Conservation (phyloP, 805 yeast species). For the Myxozyma melibiosi region DNA sequence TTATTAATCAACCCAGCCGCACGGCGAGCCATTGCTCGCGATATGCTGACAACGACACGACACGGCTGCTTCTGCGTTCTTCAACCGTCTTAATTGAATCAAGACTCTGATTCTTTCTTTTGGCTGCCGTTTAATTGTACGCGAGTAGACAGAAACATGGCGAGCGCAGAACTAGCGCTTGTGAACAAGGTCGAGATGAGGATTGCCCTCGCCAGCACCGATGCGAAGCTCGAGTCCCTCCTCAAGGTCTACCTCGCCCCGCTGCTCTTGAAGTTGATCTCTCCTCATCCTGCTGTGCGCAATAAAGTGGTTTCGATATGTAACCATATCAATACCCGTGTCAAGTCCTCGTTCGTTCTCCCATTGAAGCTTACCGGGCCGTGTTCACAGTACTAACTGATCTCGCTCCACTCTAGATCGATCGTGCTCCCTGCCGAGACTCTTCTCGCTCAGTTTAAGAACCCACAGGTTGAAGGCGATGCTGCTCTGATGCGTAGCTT, state of each 20-base stretch:
- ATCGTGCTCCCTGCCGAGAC: conserved; percentile 66
- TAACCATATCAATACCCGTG: conserved; percentile 66
- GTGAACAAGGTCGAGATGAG: conserved; percentile 71
- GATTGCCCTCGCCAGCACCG: conserved; percentile 72
- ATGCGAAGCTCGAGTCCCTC: conserved; percentile 61
- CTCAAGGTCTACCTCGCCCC: conserved; percentile 73
- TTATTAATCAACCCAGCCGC: no score
- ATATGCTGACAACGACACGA: no score
- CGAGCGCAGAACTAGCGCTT: conserved; percentile 57
- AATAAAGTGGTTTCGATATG: conserved; percentile 66
- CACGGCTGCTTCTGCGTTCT: no score
- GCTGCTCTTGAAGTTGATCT: conserved; percentile 71
- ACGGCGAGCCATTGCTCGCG: no score
- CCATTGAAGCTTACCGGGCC: not conserved
- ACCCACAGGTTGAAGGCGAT: conserved; percentile 47
- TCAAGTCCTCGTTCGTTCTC: conserved; percentile 48
- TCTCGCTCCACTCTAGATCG: conserved; percentile 19
- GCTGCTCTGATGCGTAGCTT: conserved; percentile 22
- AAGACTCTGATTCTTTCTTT: not conserved
- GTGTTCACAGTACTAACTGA: not conserved
- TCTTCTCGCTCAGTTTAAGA: conserved; percentile 63
- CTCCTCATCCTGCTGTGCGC: conserved; percentile 67
- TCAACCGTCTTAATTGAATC: not conserved
- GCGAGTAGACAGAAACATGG: no score
- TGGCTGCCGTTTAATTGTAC: no score